These are phyloP conservation scores for Aurifilum marmelostoma DNA, from an alignment of 2,329 filamentous ascomycete species.

Conservation along the genomic window DNA sequence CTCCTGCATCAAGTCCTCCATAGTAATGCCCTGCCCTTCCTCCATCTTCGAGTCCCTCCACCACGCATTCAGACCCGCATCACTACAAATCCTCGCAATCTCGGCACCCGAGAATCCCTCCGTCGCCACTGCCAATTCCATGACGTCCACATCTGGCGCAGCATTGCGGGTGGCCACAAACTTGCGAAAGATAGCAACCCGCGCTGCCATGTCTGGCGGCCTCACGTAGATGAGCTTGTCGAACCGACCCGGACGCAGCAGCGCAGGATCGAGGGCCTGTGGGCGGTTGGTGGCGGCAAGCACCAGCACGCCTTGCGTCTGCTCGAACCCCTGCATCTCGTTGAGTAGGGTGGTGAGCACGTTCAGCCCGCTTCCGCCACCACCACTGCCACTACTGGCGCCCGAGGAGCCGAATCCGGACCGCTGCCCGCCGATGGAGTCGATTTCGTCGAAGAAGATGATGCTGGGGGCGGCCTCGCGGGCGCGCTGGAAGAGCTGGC, in stretches of 20 bases:
- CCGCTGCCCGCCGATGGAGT: conserved; percentile 71
- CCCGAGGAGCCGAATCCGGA: conserved; percentile 47
- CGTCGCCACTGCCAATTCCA: conserved; percentile 63
- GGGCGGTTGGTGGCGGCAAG: conserved; percentile 92
- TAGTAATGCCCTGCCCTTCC: conserved; percentile 40
- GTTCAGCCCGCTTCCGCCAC: conserved; percentile 64
- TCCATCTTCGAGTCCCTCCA: conserved; percentile 35
- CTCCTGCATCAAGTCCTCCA: conserved; percentile 37
- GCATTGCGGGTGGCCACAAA: conserved; percentile 66
- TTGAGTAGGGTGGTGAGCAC: conserved; percentile 88
- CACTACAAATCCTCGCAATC: conserved; percentile 60
- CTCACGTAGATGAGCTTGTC: conserved; percentile 85
- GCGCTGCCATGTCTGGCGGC: conserved; percentile 72
- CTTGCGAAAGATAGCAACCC: conserved; percentile 75
- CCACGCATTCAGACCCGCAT: conserved; percentile 48
- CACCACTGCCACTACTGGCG: conserved; percentile 26
- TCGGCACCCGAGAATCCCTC: conserved; percentile 88
- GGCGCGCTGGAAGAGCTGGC: conserved; percentile 84
- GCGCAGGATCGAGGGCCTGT: conserved; percentile 80
- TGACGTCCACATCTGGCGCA: conserved; percentile 65
- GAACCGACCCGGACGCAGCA: conserved; percentile 84
- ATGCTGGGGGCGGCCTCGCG: conserved; percentile 85
- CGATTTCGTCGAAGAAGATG: conserved; percentile 97
- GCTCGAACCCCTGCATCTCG: conserved; percentile 94
- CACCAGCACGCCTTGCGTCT: conserved; percentile 79